phyloP scores from a whole-genome alignment of 805 yeast genomes.

The Ogataea populi-albae region DNA sequence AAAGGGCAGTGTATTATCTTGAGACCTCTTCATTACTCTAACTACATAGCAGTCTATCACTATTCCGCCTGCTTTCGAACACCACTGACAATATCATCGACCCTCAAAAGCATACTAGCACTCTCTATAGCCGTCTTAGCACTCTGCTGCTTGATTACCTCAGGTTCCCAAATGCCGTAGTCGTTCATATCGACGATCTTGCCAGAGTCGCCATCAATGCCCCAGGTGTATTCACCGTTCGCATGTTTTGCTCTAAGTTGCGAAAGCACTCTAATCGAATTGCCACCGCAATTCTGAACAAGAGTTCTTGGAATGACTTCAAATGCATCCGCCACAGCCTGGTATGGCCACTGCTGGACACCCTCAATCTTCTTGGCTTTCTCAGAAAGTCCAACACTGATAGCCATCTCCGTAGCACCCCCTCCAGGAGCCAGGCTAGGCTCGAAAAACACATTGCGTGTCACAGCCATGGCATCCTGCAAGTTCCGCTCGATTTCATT shows the following conservation, averaged over 20 bases:
- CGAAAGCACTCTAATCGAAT: constrained; percentile 84
- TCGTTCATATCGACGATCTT: constrained; percentile 92
- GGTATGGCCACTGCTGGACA: constrained; percentile 97
- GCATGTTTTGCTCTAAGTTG: constrained; percentile 97
- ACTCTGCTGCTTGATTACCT: constrained; percentile 94
- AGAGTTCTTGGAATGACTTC: constrained; percentile 98
- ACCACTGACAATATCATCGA: constrained; percentile 97
- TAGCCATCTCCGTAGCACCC: constrained; percentile 99
- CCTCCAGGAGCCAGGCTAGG: constrained; percentile 98
- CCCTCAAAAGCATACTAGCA: constrained; percentile 91
- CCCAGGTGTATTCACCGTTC: constrained; percentile 78
- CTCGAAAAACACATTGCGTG: constrained; percentile 91
- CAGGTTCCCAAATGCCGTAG: constrained; percentile 99
- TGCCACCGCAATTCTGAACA: constrained; percentile 97
- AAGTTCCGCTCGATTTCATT: constrained; percentile 95
- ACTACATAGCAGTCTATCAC: too few species aligned
- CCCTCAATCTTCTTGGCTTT: constrained; percentile 92
- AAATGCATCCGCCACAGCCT: constrained; percentile 97
- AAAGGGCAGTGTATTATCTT: too few species aligned
- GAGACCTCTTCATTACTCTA: too few species aligned
- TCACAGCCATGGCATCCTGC: constrained; percentile 98
- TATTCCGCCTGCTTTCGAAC: too few species aligned
- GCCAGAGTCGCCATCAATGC: constrained; percentile 94
- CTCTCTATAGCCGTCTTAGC: constrained; percentile 97
- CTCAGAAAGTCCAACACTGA: constrained; percentile 81